Base-by-base conservation (phyloP, 345 rosid genomes). In the Murraya koenigii region DNA sequence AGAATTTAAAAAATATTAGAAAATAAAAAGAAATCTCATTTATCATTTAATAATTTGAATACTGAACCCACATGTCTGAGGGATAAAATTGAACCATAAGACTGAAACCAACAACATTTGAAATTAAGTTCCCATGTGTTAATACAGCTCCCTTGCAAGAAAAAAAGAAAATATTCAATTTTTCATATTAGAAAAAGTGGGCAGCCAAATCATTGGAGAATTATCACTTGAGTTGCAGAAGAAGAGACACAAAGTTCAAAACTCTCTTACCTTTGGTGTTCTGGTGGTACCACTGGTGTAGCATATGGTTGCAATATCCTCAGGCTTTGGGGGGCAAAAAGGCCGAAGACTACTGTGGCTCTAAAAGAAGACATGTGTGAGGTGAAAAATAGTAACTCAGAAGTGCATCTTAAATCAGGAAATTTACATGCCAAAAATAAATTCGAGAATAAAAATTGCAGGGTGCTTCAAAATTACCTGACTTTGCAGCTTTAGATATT, bases 261-360 rank as follows among this genome's bases (percentile, higher is more conserved):
- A 66, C 35, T 32, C 23, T 75, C 72, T 75, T 80, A 92, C 99
- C 92, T 93, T 93, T 54, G 99, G 99, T 74, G 92, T 90, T 80
- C 99, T 98, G 30, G 99, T 93, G 62, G 99, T 95, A 71, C 98
- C 98, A 87, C 98, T 93, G 23, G 98, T 95, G 81, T 93, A 95
- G 93, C 98, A 95, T 77, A 95, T 91, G 39, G 99, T 95, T 47
- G 98, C 98, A 87, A 89, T 67, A 87, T 92, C 93, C 71, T 89
- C 93, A 69, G 97, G 94, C 71, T 86, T 89, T 54, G 99, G 97
- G 44, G 96, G 90, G 69, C 67, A 84, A 81, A 90, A 89, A 52
- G 96, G 89, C 60, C 82, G 94, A 77, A 86, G 86, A 84, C 79
- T 84, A 86, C 92, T 89, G 76, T 79, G 84, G 79, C 99, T 98